These are phyloP conservation scores for Phytophthora cajani DNA, from an alignment of 352 stramenopile species.

Conservation along the genomic window DNA sequence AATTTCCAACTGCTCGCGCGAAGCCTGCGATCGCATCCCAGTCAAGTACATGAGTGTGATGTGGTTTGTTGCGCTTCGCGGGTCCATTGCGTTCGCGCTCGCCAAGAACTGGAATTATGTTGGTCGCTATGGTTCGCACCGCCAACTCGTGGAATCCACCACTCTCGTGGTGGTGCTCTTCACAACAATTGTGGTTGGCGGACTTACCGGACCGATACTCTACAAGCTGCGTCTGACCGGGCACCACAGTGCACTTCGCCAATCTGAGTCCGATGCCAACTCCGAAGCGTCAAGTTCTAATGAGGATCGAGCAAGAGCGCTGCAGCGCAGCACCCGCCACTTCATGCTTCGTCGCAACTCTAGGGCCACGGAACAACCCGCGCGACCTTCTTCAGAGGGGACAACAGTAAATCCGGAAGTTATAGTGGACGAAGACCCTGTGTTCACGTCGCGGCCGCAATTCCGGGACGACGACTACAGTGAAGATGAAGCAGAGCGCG, in stretches of 20 bases:
- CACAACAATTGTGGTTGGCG: conserved; percentile 85
- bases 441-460: conserved; percentile 77
- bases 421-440: conserved; percentile 30
- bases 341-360: conserved; percentile 60
- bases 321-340: conserved; percentile 65
- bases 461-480: conserved; percentile 65
- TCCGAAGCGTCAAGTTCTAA: conserved; percentile 31
- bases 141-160: conserved; percentile 83
- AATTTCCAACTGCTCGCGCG: conserved; percentile 73
- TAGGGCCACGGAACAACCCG: conserved; percentile 28
- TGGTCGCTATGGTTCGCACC: conserved; percentile 70
- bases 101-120: conserved; percentile 87
- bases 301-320: conserved; percentile 23
- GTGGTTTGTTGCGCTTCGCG: conserved; percentile 93
- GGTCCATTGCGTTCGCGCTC: conserved; percentile 93
- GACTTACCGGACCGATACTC: conserved; percentile 75
- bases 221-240: conserved; percentile 51
- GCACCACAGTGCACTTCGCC: conserved; percentile 41
- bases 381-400: conserved; percentile 7
- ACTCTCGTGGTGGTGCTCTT: conserved; percentile 88
- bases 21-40: conserved; percentile 59
- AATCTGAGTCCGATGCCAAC: conserved; percentile 44
- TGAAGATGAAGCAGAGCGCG: conserved; percentile 49
- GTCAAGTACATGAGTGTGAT: conserved; percentile 84
- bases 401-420: conserved; percentile 22